Conservation (phyloP, 352 stramenopile genomes). For the Hyaloperonospora brassicae region DNA sequence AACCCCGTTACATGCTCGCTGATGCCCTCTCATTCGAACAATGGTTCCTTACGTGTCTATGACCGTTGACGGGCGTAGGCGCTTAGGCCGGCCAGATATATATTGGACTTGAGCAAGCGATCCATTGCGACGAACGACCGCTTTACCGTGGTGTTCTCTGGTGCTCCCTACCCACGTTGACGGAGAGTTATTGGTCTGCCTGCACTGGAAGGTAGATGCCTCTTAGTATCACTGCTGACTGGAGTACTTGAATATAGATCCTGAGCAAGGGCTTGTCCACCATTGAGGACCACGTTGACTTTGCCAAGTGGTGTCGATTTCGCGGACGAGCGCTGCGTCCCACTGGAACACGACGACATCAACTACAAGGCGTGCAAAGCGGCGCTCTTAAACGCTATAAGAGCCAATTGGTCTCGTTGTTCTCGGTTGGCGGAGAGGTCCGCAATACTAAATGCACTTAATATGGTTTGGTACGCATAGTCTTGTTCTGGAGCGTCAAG, state of each 20-base stretch:
- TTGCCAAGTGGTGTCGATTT: conserved; percentile 97
- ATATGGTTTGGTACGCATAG: conserved; percentile 8
- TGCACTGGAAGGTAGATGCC: too few relatives aligned
- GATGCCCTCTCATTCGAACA: too few relatives aligned
- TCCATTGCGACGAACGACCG: too few relatives aligned
- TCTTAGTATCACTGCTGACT: not conserved
- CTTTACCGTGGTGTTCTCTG: too few relatives aligned
- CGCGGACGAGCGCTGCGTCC: conserved; percentile 94
- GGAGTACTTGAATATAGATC: conserved; percentile 32
- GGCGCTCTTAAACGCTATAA: conserved; percentile 82
- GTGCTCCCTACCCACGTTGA: too few relatives aligned
- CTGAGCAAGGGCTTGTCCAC: conserved; percentile 69
- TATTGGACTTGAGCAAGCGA: too few relatives aligned
- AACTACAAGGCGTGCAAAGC: conserved; percentile 92
- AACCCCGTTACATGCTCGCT: too few relatives aligned
- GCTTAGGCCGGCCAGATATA: too few relatives aligned
- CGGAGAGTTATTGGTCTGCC: too few relatives aligned
- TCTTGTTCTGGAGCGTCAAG: conserved; percentile 39
- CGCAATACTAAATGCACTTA: not conserved
- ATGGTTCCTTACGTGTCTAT: too few relatives aligned
- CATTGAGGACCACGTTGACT: conserved; percentile 84
- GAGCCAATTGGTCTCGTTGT: not conserved
- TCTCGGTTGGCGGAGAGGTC: too few relatives aligned
- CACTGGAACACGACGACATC: conserved; percentile 87
- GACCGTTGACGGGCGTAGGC: too few relatives aligned